Base-by-base conservation (phyloP, 495 filamentous ascomycete genomes). In the Aspergillus ostianus region DNA sequence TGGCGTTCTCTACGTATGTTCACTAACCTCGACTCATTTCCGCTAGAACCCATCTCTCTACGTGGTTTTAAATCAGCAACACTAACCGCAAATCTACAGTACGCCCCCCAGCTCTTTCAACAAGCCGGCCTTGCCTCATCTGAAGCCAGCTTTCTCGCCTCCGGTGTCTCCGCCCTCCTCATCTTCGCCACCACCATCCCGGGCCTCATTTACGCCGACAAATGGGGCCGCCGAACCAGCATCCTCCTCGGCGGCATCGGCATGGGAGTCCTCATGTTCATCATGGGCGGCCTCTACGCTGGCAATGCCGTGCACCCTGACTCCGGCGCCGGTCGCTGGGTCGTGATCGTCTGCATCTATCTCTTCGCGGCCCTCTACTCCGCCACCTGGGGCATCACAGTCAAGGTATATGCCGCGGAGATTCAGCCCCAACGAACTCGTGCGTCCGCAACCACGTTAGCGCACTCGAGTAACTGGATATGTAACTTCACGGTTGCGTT, bases 401-500 rank as follows among this genome's bases (percentile, higher is more conserved):
- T 83, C 64, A 77, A 79, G 48, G 69, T 82, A 3, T 85, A 80
- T 59, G 69, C 70, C 4, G 67, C 73, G 4, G 84, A 85, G 68
- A 85, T 82, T 51, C 80, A 84, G 59, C 81, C 81, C 1, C 73
- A 73, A 41, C 66, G 69, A 29, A 85, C 81, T 4, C 71, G 83
- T 10, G 80, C 81, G 9, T 73, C 70, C 4, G 80, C 81, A 0
- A 77, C 73, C 6, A 68, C 71, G 5, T 60, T 82, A 7, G 64
- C 74, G 0, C 74, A 82, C 59, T 72, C 73, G 12, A 70, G 71
- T 29, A 83, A 83, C 57, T 83, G 80, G 79, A 23, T 75, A 21
- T 62, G 71, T 21, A 88, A 88, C 64, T 88, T 81, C 65, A 63
- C 87, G 18, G 78, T 88, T 1, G 86, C 85, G 0, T 76, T 88